A percentile compares a stretch with the other conserved stretches of the same genome.
Conservation (phyloP, 257 asterid species). For the Fraxinus anomala region DNA sequence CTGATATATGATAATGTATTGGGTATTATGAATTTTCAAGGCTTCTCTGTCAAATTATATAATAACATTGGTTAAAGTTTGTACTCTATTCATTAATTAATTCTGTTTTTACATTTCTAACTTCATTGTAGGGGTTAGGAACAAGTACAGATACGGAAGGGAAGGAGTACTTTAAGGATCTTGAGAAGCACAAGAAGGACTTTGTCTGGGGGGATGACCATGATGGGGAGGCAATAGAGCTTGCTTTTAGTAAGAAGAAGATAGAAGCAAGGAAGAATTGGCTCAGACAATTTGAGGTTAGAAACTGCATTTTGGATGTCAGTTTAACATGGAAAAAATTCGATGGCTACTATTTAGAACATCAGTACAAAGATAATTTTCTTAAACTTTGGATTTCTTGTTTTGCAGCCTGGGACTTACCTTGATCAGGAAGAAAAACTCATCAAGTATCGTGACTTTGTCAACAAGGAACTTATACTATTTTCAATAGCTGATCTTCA, state of each 20-base stretch:
- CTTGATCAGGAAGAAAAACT: conserved; percentile 70
- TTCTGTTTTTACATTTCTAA: conserved; percentile 4
- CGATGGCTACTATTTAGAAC: not conserved
- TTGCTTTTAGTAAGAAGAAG: conserved; percentile 97
- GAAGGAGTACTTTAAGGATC: conserved; percentile 82
- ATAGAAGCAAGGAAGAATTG: conserved; percentile 94
- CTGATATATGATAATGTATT: not conserved
- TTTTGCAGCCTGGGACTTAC: conserved; percentile 86
- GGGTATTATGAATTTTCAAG: not conserved
- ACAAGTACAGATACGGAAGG: conserved; percentile 91
- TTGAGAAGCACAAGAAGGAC: conserved; percentile 83
- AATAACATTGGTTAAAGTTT: conserved; percentile 10
- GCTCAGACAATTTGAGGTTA: conserved; percentile 95
- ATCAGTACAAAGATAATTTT: not conserved
- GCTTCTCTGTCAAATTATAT: not conserved
- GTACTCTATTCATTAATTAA: not conserved
- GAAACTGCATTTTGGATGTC: conserved; percentile 5
- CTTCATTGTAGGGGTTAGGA: conserved; percentile 87
- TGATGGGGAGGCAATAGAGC: conserved; percentile 96
- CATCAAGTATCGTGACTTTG: conserved; percentile 81
- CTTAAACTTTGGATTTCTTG: not conserved
- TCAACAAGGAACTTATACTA: conserved; percentile 90
- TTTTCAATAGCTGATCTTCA: conserved; percentile 94
- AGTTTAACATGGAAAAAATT: not conserved
- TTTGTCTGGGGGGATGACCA: conserved; percentile 75